These are phyloP conservation scores for Rhizopogon vulgaris DNA, from an alignment of 768 basidiomycete species.

Conservation along the genomic window DNA sequence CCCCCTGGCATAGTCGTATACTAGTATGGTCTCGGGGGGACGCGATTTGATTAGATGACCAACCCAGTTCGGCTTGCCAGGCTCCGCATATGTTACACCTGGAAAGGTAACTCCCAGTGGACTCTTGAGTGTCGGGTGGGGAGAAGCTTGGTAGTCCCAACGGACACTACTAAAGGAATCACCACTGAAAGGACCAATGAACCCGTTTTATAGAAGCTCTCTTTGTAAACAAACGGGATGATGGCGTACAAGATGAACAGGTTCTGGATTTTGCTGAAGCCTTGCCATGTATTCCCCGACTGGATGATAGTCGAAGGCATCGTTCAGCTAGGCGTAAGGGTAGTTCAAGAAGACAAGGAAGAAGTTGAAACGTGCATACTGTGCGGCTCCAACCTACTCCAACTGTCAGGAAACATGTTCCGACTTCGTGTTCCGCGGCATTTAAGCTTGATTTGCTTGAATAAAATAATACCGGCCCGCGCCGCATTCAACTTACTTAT, in stretches of 20 bases:
- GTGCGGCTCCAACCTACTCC: not conserved
- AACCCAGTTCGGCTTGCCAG: slow-evolving; percentile 53
- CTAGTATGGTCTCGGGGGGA: slow-evolving; percentile 32
- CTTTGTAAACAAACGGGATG: not conserved
- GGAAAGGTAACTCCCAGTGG: slow-evolving; percentile 49
- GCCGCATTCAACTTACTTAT: not conserved
- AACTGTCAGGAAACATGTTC: not conserved
- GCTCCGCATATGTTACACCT: slow-evolving; percentile 36
- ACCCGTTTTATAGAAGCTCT: not conserved
- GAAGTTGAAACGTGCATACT: not conserved
- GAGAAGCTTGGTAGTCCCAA: slow-evolving; percentile 9
- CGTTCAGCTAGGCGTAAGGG: not conserved
- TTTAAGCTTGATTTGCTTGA: no score
- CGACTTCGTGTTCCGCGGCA: not conserved
- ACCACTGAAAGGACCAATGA: slow-evolving; percentile 35
- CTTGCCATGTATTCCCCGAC: slow-evolving; percentile 32
- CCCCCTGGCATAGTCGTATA: slow-evolving; percentile 53
- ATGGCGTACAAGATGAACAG: slow-evolving; percentile 49
- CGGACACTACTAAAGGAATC: slow-evolving; percentile 45
- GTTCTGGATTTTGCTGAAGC: slow-evolving; percentile 33
- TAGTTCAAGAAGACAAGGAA: not conserved
- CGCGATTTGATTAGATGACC: slow-evolving; percentile 44
- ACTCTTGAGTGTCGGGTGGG: slow-evolving; percentile 30
- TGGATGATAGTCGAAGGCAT: slow-evolving; percentile 8
- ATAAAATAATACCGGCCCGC: not conserved